These are phyloP conservation scores for Madurella fahalii DNA, from an alignment of 2,329 filamentous ascomycete genomes.

Conservation along the genomic window DNA sequence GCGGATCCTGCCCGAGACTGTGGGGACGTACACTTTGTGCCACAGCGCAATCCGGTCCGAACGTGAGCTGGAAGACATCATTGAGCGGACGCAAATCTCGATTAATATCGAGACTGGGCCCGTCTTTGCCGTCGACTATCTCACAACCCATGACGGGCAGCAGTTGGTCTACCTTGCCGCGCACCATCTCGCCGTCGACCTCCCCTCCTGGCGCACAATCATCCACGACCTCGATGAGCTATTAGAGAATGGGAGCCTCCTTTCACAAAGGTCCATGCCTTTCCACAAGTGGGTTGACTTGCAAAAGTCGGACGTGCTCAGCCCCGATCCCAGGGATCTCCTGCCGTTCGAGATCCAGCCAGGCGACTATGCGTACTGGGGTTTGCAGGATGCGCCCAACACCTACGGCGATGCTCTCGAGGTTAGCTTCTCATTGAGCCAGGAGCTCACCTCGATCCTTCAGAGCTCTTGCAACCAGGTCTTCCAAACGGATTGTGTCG, in stretches of 20 bases:
- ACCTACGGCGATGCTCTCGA: constrained; percentile 42
- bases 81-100: constrained; percentile 39
- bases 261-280: constrained; percentile 42
- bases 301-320: constrained; percentile 37
- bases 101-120: constrained; percentile 50
- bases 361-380: constrained; percentile 47
- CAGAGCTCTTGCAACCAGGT: constrained; percentile 41
- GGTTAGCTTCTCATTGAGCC: constrained; percentile 40
- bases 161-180: constrained; percentile 48
- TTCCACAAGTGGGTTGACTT: constrained; percentile 49
- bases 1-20: constrained; percentile 37
- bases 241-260: constrained; percentile 40
- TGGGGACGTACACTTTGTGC: constrained; percentile 42
- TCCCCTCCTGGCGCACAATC: constrained; percentile 49
- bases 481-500: constrained; percentile 49
- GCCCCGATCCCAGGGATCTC: constrained; percentile 25
- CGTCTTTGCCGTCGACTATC: constrained; percentile 47
- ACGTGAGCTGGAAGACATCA: constrained; percentile 39
- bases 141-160: constrained; percentile 42
- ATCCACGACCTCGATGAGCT: constrained; percentile 48
- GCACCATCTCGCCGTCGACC: constrained; percentile 50
- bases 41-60: constrained; percentile 40
- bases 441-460: constrained; percentile 41
- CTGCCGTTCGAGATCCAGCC: constrained; percentile 39
- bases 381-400: constrained; percentile 40